Percentiles rank a stretch among this genome's conserved stretches.
These are phyloP conservation scores for Ustilago shanxiensis DNA, from an alignment of 1,284 basidiomycete genomes.

Conservation along the genomic window DNA sequence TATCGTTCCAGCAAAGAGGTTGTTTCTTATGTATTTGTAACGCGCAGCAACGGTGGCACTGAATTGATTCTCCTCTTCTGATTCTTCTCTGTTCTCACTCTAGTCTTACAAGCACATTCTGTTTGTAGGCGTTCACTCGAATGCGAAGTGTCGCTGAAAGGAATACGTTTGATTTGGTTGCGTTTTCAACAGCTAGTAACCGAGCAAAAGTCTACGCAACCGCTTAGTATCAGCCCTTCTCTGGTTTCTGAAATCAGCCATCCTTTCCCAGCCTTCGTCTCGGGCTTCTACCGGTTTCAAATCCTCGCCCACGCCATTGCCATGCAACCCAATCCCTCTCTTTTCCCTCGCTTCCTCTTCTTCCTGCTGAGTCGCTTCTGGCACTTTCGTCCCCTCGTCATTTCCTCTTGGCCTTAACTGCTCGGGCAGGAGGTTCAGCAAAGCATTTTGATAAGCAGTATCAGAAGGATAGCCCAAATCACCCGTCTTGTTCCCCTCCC, in stretches of 20 bases:
- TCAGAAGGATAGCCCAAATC: slow-evolving; percentile 50
- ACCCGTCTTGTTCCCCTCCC: slow-evolving; percentile 13
- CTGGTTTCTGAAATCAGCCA: slow-evolving; percentile 37
- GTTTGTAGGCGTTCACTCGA: no score
- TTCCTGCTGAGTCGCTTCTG: neutral
- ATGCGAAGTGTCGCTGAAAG: neutral
- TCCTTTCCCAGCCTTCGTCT: slow-evolving; percentile 34
- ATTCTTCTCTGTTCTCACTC: no score
- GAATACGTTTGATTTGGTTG: neutral
- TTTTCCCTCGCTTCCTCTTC: neutral
- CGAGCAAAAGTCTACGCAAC: slow-evolving; percentile 23
- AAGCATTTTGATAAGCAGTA: slow-evolving; percentile 52
- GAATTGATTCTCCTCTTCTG: no score
- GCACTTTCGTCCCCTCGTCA: slow-evolving; percentile 13
- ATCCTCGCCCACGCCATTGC: neutral
- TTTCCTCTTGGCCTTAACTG: slow-evolving; percentile 1
- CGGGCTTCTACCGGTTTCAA: slow-evolving; percentile 7
- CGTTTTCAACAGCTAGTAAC: slow-evolving; percentile 18
- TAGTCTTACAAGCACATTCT: no score
- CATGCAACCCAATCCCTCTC: neutral
- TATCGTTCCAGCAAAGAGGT: neutral
- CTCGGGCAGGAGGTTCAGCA: slow-evolving; percentile 30
- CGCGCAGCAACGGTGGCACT: no score
- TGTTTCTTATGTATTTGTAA: neutral
- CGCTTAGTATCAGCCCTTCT: slow-evolving; percentile 35